These are phyloP conservation scores for Suillus plorans DNA, from an alignment of 768 basidiomycete genomes.

Conservation along the genomic window DNA sequence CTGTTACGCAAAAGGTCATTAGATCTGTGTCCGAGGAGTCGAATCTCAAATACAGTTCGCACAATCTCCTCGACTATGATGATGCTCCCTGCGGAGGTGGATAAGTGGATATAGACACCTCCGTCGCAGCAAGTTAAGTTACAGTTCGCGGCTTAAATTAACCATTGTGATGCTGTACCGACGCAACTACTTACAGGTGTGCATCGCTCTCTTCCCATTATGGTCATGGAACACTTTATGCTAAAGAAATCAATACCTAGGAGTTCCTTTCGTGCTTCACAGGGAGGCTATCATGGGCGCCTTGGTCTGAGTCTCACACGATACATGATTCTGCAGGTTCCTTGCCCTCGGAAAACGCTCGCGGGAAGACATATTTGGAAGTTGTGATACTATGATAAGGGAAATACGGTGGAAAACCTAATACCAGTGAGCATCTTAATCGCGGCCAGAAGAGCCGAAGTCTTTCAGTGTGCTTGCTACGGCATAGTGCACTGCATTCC, in stretches of 20 bases:
- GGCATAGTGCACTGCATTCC: not conserved
- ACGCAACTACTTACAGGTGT: not conserved
- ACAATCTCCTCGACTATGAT: not conserved
- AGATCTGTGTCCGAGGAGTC: not conserved
- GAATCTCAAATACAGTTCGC: not conserved
- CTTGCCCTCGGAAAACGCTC: not conserved
- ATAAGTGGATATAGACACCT: not conserved
- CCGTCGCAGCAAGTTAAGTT: not conserved
- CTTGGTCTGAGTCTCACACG: not conserved
- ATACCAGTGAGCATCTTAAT: not conserved
- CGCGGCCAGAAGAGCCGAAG: not conserved
- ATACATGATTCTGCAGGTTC: not conserved
- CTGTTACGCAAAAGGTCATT: not conserved
- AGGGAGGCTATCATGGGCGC: not conserved
- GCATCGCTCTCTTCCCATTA: not conserved
- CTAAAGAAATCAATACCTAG: not conserved
- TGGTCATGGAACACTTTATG: not conserved
- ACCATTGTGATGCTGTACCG: not conserved
- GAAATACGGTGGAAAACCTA: not conserved
- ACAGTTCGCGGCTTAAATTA: not conserved
- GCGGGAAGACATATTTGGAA: slow-evolving; percentile 3
- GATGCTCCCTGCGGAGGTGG: not conserved
- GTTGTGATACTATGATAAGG: not conserved
- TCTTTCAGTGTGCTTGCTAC: not conserved
- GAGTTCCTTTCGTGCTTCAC: not conserved